Percentiles rank a stretch among this genome's conserved stretches.
Conservation (phyloP, 192 early-diverging fungal species). For the Backusella luteola region DNA sequence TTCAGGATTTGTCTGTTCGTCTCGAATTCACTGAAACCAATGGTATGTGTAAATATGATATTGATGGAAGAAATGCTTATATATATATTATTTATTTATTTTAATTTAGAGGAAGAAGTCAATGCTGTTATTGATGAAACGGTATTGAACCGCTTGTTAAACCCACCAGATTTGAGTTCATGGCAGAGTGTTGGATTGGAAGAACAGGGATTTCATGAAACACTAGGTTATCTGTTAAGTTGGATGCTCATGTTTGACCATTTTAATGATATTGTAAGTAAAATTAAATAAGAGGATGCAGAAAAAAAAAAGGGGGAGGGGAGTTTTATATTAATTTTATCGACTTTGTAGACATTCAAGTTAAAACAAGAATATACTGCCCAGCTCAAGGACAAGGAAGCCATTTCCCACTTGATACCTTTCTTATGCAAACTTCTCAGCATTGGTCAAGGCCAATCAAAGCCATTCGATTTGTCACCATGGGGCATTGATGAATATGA, state of each 20-base stretch:
- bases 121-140: conserved; percentile 8
- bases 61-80: not conserved
- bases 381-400: conserved; percentile 54
- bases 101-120: not conserved
- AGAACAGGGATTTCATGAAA: conserved; percentile 36
- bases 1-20: conserved; percentile 31
- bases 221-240: conserved; percentile 65
- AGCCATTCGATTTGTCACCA: conserved; percentile 62
- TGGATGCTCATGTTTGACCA: conserved; percentile 78
- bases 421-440: conserved; percentile 65
- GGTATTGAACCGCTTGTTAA: not conserved
- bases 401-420: conserved; percentile 53
- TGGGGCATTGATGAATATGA: conserved; percentile 71
- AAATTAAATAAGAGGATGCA: not conserved
- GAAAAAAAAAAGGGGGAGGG: too few species aligned
- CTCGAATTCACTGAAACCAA: conserved; percentile 34
- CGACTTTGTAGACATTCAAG: conserved; percentile 58
- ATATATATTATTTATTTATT: too few species aligned
- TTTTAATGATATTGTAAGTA: conserved; percentile 71
- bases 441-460: conserved; percentile 44
- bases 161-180: conserved; percentile 11
- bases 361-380: conserved; percentile 52
- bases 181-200: conserved; percentile 25
- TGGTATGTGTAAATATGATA: conserved; percentile 11
- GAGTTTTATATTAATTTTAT: not conserved